phyloP scores from a whole-genome alignment of 441 rosid species.

The Flueggea neowawraea region DNA sequence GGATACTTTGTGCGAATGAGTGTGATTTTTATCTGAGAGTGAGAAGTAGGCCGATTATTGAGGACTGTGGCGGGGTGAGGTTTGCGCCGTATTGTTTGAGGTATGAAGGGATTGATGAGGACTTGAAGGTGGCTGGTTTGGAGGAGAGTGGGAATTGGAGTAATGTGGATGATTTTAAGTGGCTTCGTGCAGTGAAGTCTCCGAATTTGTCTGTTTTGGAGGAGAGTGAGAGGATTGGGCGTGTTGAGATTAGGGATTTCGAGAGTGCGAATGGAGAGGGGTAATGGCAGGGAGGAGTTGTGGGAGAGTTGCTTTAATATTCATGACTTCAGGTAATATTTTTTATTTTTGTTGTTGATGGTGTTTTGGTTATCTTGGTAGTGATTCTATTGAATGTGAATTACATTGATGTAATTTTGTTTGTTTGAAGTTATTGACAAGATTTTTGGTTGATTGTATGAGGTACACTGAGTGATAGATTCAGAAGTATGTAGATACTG shows the following conservation, averaged over 20 bases:
- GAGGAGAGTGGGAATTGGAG: slow-evolving; percentile 69
- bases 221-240: slow-evolving; percentile 43
- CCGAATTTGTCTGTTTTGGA: slow-evolving; percentile 85
- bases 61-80: slow-evolving; percentile 60
- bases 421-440: too few species aligned
- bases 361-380: too few species aligned
- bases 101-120: slow-evolving; percentile 61
- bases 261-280: slow-evolving; percentile 8
- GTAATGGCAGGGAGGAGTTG: too few species aligned
- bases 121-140: slow-evolving; percentile 54
- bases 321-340: too few species aligned
- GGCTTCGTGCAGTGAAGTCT: slow-evolving; percentile 78
- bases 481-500: too few species aligned
- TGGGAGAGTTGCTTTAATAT: too few species aligned
- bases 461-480: too few species aligned
- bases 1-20: slow-evolving; percentile 57
- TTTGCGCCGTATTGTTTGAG: slow-evolving; percentile 73
- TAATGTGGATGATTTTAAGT: slow-evolving; percentile 88
- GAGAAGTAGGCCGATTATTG: slow-evolving; percentile 83
- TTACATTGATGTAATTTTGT: too few species aligned
- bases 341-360: too few species aligned
- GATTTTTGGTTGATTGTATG: too few species aligned
- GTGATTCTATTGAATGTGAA: too few species aligned
- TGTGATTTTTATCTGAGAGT: slow-evolving; percentile 79
- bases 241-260: slow-evolving; percentile 26